Percentiles rank a stretch among this genome's conserved stretches.
Evolutionary conservation across 2,329 filamentous ascomycete species (phyloP).

Genomic region (Fusarium metavorans): DNA sequence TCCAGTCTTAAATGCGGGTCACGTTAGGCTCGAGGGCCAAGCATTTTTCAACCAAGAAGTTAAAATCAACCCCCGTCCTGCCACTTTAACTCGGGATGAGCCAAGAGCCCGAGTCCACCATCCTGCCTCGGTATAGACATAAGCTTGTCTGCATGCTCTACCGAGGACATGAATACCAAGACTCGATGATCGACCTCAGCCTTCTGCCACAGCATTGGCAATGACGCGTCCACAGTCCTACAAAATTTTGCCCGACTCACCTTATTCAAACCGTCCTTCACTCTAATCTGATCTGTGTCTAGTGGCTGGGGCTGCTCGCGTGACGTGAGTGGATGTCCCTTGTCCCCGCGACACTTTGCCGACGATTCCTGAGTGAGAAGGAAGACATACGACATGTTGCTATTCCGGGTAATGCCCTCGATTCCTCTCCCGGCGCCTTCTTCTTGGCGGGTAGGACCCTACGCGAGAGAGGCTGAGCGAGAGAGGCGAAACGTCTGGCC

Average conservation of each 20-base stretch:
- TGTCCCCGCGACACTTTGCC: not conserved
- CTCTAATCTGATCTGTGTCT: not conserved
- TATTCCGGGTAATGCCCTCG: conserved; percentile 27
- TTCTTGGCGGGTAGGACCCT: conserved; percentile 3
- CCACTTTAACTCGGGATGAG: conserved; percentile 1
- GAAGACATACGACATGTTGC: conserved; percentile 37
- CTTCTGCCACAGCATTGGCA: not conserved
- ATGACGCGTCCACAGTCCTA: conserved; percentile 23
- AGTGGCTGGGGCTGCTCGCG: conserved; percentile 19
- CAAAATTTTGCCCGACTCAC: not conserved
- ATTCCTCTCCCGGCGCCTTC: not conserved
- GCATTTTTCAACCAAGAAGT: not conserved
- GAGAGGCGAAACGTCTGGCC: not conserved
- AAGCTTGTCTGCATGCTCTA: not conserved
- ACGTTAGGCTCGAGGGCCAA: conserved; percentile 17
- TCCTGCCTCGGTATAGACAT: not conserved
- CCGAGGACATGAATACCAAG: not conserved
- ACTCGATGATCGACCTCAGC: not conserved
- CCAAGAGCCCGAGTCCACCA: not conserved
- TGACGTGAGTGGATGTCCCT: conserved; percentile 12
- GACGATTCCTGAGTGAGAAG: not conserved
- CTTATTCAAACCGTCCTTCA: not conserved
- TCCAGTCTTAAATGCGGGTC: conserved; percentile 4
- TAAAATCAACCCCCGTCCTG: not conserved
- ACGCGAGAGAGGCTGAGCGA: conserved; percentile 29